These are phyloP conservation scores for Mycena belliarum DNA, from an alignment of 768 basidiomycete genomes.

Conservation along the genomic window DNA sequence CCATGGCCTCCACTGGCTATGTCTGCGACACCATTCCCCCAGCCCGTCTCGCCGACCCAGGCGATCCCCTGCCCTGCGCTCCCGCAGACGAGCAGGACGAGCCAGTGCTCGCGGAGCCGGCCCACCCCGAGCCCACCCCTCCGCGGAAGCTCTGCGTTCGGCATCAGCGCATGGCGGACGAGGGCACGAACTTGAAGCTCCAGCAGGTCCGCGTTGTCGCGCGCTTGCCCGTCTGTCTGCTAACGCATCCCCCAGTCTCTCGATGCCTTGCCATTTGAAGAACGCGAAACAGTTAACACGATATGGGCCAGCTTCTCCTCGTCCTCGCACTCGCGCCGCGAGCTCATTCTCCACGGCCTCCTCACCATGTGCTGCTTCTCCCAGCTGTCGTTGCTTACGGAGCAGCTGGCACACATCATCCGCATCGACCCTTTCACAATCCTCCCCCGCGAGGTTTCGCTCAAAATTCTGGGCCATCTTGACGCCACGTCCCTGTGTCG, in stretches of 20 bases:
- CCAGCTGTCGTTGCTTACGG: conserved; percentile 93
- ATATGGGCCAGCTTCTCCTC: conserved; percentile 98
- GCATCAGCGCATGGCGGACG: conserved; percentile 96
- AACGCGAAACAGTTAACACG: conserved; percentile 84
- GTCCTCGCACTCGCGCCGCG: conserved; percentile 86
- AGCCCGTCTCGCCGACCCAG: conserved; percentile 47
- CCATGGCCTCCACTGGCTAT: conserved; percentile 40
- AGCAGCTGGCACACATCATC: conserved; percentile 88
- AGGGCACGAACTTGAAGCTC: conserved; percentile 88
- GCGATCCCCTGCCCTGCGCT: conserved; percentile 18
- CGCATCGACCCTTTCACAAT: conserved; percentile 93
- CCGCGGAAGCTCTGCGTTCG: conserved; percentile 85
- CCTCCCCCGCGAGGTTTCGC: conserved; percentile 85
- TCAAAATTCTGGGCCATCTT: conserved; percentile 85
- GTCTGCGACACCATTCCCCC: conserved; percentile 76
- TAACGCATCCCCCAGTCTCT: conserved; percentile 64
- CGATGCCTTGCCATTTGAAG: conserved; percentile 82
- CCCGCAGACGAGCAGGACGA: conserved; percentile 19
- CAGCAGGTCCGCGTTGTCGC: conserved; percentile 66
- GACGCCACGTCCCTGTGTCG: conserved; percentile 93
- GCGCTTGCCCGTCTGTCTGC: not conserved
- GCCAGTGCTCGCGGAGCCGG: conserved; percentile 17
- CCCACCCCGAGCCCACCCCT: conserved; percentile 38
- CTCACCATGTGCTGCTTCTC: conserved; percentile 99
- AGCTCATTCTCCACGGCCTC: conserved; percentile 93